These are phyloP conservation scores for Penicillium paneum DNA, from an alignment of 2,329 filamentous ascomycete genomes.

Conservation along the genomic window DNA sequence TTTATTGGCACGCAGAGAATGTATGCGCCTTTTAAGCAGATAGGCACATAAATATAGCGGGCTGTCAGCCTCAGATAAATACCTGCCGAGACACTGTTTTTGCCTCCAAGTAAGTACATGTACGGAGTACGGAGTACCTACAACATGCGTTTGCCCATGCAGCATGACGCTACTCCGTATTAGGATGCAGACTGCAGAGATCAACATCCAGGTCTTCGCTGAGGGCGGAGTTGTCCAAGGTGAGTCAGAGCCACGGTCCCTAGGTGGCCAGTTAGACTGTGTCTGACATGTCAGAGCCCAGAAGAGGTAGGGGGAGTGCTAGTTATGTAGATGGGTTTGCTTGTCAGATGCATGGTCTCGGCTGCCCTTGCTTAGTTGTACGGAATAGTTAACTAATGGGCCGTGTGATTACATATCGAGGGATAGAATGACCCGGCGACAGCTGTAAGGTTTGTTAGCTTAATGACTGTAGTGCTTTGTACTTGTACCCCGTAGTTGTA, in stretches of 20 bases:
- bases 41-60: slow-evolving; percentile 1
- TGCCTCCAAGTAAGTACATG: not conserved
- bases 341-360: slow-evolving; percentile 4
- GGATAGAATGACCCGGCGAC: not conserved
- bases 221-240: slow-evolving; percentile 1
- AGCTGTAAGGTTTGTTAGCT: not conserved
- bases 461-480: not conserved
- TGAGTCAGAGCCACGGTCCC: slow-evolving; percentile 18
- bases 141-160: slow-evolving; percentile 3
- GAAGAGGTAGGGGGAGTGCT: not conserved
- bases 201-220: slow-evolving; percentile 1
- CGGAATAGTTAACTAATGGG: slow-evolving; percentile 21
- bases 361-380: slow-evolving; percentile 25
- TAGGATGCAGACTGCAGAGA: slow-evolving; percentile 19
- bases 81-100: not conserved
- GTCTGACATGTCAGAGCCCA: slow-evolving; percentile 7
- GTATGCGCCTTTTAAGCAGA: slow-evolving; percentile 13
- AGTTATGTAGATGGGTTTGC: not conserved
- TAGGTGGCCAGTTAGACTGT: slow-evolving; percentile 1
- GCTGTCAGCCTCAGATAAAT: not conserved
- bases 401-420: not conserved
- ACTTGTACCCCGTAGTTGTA: not conserved
- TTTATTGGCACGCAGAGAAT: not conserved
- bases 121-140: not conserved
- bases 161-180: slow-evolving; percentile 20